Conservation (phyloP, 495 filamentous ascomycete species). For the Daldinia vernicosa region DNA sequence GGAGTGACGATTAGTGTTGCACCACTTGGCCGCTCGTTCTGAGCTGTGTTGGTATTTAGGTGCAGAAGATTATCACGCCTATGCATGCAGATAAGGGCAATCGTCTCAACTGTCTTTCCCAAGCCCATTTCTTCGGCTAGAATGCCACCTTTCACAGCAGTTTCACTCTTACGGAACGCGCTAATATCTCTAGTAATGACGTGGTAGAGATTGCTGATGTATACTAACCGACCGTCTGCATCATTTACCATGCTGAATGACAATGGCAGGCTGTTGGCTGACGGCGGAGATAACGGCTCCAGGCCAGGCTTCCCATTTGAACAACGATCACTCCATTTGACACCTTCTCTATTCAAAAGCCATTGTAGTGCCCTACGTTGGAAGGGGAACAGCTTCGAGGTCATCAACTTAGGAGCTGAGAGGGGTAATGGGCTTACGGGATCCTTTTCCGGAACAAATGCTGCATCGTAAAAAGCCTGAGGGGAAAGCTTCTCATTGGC, state of each 20-base stretch:
- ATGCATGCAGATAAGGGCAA: conserved; percentile 77
- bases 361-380: conserved; percentile 57
- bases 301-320: conserved; percentile 25
- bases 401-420: conserved; percentile 45
- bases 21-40: conserved; percentile 55
- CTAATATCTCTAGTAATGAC: conserved; percentile 63
- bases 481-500: conserved; percentile 44
- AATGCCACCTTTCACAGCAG: conserved; percentile 67
- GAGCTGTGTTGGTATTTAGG: conserved; percentile 40
- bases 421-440: conserved; percentile 38
- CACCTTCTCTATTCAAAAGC: conserved; percentile 57
- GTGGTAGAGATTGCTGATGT: conserved; percentile 71
- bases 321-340: conserved; percentile 41
- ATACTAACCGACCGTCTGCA: conserved; percentile 43
- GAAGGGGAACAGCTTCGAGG: conserved; percentile 55
- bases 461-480: conserved; percentile 57
- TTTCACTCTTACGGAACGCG: conserved; percentile 54
- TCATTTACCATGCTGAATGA: conserved; percentile 46
- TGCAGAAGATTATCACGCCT: conserved; percentile 41
- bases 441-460: conserved; percentile 49
- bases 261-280: conserved; percentile 21
- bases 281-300: conserved; percentile 27
- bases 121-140: conserved; percentile 97
- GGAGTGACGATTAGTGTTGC: conserved; percentile 92
- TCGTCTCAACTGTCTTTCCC: conserved; percentile 92